Percentiles rank a stretch among this genome's conserved stretches.
phyloP scores from a whole-genome alignment of 805 yeast genomes.

The Yarrowia bubula region DNA sequence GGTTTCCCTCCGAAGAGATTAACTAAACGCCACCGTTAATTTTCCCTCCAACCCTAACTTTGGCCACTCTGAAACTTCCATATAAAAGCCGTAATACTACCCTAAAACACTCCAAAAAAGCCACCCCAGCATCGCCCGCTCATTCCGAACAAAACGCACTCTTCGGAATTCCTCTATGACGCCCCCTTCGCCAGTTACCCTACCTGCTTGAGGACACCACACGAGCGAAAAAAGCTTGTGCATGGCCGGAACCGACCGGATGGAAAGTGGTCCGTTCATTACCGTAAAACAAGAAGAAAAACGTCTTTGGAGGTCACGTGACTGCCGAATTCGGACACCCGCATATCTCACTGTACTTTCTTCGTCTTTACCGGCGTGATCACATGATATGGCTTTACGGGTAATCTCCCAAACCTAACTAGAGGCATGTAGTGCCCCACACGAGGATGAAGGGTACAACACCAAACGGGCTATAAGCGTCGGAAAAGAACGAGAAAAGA shows the following conservation, averaged over 20 bases:
- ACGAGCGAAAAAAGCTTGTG: constrained; percentile 12
- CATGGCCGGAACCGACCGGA: background rate
- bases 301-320: too few species aligned
- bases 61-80: too few species aligned
- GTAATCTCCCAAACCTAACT: constrained; percentile 15
- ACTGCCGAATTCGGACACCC: background rate
- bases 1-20: background rate
- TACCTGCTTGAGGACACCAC: constrained; percentile 18
- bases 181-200: background rate
- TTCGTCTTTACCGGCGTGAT: background rate
- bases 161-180: background rate
- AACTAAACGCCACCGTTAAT: background rate
- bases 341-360: background rate
- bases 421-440: constrained; percentile 6
- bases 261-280: background rate
- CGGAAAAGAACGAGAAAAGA: background rate
- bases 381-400: background rate
- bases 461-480: too few species aligned
- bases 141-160: background rate
- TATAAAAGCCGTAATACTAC: too few species aligned
- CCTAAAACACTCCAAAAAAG: background rate
- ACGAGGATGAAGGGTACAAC: too few species aligned
- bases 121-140: background rate
- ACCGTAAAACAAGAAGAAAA: too few species aligned
- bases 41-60: background rate